A percentile compares a stretch with the other conserved stretches of the same genome.
phyloP scores from a whole-genome alignment of 495 filamentous ascomycete species.

The Bombardia bombarda region DNA sequence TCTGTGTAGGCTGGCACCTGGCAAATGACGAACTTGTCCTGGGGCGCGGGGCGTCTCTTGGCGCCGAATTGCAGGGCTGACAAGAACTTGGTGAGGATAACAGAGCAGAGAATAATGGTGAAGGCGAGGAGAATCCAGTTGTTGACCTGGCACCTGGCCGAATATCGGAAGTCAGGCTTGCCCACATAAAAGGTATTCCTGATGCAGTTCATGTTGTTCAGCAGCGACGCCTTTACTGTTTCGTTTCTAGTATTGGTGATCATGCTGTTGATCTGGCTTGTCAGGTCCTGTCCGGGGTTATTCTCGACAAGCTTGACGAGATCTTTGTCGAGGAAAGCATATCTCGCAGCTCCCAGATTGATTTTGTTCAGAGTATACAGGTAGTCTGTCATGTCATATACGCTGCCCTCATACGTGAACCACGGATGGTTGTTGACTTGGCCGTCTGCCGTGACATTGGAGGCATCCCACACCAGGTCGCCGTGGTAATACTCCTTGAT shows the following conservation, averaged over 20 bases:
- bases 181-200: slow-evolving; percentile 79
- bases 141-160: slow-evolving; percentile 73
- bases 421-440: slow-evolving; percentile 61
- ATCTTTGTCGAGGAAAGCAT: slow-evolving; percentile 58
- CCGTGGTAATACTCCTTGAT: slow-evolving; percentile 86
- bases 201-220: slow-evolving; percentile 65
- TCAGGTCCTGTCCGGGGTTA: slow-evolving; percentile 73
- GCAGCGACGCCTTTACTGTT: slow-evolving; percentile 31
- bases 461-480: slow-evolving; percentile 58
- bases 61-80: slow-evolving; percentile 90
- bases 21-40: slow-evolving; percentile 99
- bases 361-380: slow-evolving; percentile 64
- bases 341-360: slow-evolving; percentile 31
- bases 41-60: slow-evolving; percentile 78
- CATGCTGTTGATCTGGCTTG: slow-evolving; percentile 48
- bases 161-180: slow-evolving; percentile 73
- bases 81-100: slow-evolving; percentile 84
- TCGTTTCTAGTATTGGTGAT: slow-evolving; percentile 28
- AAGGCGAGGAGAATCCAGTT: slow-evolving; percentile 87
- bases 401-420: slow-evolving; percentile 62
- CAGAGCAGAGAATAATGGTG: slow-evolving; percentile 67
- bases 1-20: slow-evolving; percentile 97
- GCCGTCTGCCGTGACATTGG: slow-evolving; percentile 54
- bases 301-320: slow-evolving; percentile 60
- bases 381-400: slow-evolving; percentile 92